Base-by-base conservation (phyloP, 306 rosid genomes). In the Fragaria nilgerrensis region DNA sequence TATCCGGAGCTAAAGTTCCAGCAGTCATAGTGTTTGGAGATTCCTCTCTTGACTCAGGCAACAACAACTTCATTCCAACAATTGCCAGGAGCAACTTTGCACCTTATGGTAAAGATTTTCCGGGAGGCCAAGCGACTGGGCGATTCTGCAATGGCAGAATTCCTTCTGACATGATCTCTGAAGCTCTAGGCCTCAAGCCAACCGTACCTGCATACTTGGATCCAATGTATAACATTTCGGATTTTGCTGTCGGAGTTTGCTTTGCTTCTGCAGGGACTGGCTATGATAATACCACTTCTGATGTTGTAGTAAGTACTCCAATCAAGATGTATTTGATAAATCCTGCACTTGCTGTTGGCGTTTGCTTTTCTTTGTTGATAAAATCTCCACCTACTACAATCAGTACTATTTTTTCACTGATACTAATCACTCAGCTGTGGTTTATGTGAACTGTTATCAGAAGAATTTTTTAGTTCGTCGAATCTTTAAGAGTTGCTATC, bases 181-280 rank as follows among this genome's bases (percentile, higher is more conserved):
- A 89, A 61, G 91, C 81, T 0, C 77, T 87, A 39, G 90, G 96
- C 16, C 81, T 86, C 41, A 91, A 81, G 77, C 82, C 84, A 11
- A 41, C 70, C 8, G 64, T 89, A 45, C 96, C 90, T 13, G 89
- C 96, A 19, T 89, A 82, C 82, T 81, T 89, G 58, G 93, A 91
- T 87, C 90, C 89, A 41, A 25, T 73, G 52, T 83, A 79, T 61
- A 74, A 7, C 15, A 87, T 91, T 27, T 59, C 82, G 2, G 90
- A 91, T 77, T 89, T 91, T 65, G 84, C 93, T 19, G 37, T 79
- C 32, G 91, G 93, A 22, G 96, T 91, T 65, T 91, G 93, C 77
- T 90, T 88, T 81, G 96, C 96, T 23, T 90, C 90, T 50, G 91
- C 93, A 52, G 86, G 90, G 47, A 84, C 93, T 67, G 93, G 93